Evolutionary conservation across 1,284 basidiomycete genomes (phyloP), one percentile per base, ranked within the genome.

Genomic region (Thecaphora thlaspeos): DNA sequence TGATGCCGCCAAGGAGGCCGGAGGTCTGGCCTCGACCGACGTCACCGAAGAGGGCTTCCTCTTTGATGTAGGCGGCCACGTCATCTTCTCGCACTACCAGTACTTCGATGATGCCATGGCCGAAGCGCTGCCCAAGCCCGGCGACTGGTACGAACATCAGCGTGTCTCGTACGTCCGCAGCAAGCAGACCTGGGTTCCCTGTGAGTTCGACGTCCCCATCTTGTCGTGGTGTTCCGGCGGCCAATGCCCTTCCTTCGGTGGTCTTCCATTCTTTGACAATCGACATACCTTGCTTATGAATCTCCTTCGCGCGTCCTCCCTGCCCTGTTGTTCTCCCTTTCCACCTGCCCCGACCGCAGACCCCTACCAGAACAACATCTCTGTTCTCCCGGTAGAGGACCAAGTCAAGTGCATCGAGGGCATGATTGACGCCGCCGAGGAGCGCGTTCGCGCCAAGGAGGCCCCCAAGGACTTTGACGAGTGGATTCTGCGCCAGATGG

Each of bases 71-170:
- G 81, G 82, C 42, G 81, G 82, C 24, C 82, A 83, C 71, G 82
- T 83, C 63, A 83, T 83, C 63, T 83, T 83, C 69, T 82, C 81
- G 15, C 82, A 83, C 75, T 83, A 82, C 69, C 75, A 79, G 28
- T 82, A 82, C 77, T 82, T 82, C 70, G 81, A 83, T 74, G 81
- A 83, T 59, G 74, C 76, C 51, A 78, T 83, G 61, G 54, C 80
- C 54, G 78, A 81, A 62, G 82, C 82, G 2, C 72, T 83, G 14
- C 82, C 82, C 15, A 48, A 70, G 41, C 51, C 67, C 37, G 65
- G 70, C 8, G 81, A 83, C 71, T 83, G 82, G 82, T 81, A 79
- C 58, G 77, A 80, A 51, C 82, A 82, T 73, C 80, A 82, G 75
- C 79, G 82, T 46, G 81, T 83, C n/a, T 81, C 79, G 30, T 83